phyloP scores from a whole-genome alignment of 345 rosid species.

The Camelina sativa region DNA sequence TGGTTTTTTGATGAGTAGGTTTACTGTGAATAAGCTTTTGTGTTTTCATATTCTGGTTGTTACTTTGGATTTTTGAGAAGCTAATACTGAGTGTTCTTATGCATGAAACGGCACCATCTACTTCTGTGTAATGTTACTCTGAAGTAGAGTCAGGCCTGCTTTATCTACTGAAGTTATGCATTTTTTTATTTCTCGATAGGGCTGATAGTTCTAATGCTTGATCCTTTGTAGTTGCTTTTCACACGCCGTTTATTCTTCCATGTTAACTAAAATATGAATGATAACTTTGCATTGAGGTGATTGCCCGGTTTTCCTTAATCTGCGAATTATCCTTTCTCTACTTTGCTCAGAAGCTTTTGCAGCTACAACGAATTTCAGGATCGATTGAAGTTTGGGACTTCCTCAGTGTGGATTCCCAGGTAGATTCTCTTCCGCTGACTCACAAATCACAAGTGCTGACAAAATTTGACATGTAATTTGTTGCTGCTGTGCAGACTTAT shows the following conservation, averaged over 20 bases:
- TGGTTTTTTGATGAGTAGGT: constrained; percentile 24
- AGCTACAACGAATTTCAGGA: constrained; percentile 88
- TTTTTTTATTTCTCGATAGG: constrained; percentile 13
- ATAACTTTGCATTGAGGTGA: constrained; percentile 28
- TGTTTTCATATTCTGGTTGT: constrained; percentile 26
- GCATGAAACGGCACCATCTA: constrained; percentile 16
- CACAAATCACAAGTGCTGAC: constrained; percentile 20
- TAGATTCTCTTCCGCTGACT: constrained; percentile 42
- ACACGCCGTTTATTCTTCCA: constrained; percentile 17
- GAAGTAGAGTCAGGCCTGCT: constrained; percentile 26
- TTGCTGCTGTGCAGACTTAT: constrained; percentile 78
- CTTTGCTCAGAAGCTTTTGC: constrained; percentile 77
- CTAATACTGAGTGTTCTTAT: constrained; percentile 8
- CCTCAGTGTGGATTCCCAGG: constrained; percentile 98
- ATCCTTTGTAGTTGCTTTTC: constrained; percentile 24
- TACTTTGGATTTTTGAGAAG: constrained; percentile 26
- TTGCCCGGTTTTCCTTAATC: constrained; percentile 25
- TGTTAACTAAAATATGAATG: constrained; percentile 23
- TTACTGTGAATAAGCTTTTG: constrained; percentile 20
- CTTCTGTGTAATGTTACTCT: constrained; percentile 5
- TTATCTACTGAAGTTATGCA: constrained; percentile 11
- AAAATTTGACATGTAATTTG: constrained; percentile 21
- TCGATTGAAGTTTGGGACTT: constrained; percentile 99
- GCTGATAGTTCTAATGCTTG: constrained; percentile 30
- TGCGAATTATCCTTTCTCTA: constrained; percentile 26